A percentile compares a stretch with the other conserved stretches of the same genome.
phyloP scores from a whole-genome alignment of 768 basidiomycete genomes.

The Suillus placidus region DNA sequence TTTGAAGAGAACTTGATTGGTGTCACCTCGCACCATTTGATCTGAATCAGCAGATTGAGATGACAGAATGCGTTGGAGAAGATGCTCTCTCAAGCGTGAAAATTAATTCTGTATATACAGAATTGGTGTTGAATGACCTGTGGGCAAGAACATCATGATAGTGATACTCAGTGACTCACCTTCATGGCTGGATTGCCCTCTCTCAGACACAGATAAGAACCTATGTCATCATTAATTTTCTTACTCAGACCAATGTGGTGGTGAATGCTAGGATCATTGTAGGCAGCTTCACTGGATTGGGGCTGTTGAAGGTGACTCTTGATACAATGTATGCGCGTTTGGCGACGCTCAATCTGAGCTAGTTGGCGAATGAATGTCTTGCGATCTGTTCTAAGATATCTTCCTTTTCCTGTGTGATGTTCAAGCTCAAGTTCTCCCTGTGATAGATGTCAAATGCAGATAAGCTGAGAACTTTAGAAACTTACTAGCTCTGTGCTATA shows the following conservation, averaged over 20 bases:
- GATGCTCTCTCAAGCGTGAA: slow-evolving; percentile 8
- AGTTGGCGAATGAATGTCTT: slow-evolving; percentile 12
- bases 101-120: slow-evolving; percentile 12
- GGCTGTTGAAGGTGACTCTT: neutral
- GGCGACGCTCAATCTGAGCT: slow-evolving; percentile 9
- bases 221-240: neutral
- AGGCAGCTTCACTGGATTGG: neutral
- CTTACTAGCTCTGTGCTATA: slow-evolving; percentile 31
- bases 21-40: neutral
- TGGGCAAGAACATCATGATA: too few relatives aligned
- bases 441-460: neutral
- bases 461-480: neutral
- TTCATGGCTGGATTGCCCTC: slow-evolving; percentile 31
- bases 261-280: slow-evolving; percentile 12
- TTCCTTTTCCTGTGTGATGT: slow-evolving; percentile 3
- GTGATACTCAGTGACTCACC: too few relatives aligned
- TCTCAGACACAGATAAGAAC: slow-evolving; percentile 11
- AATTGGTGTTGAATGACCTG: neutral
- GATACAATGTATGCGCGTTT: slow-evolving; percentile 10
- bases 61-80: slow-evolving; percentile 8
- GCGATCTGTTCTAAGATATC: slow-evolving; percentile 8
- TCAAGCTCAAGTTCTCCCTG: slow-evolving; percentile 21
- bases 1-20: slow-evolving; percentile 18
- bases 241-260: slow-evolving; percentile 22
- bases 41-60: neutral